Conservation (phyloP, 306 rosid genomes). For the Ammopiptanthus mongolicus region DNA sequence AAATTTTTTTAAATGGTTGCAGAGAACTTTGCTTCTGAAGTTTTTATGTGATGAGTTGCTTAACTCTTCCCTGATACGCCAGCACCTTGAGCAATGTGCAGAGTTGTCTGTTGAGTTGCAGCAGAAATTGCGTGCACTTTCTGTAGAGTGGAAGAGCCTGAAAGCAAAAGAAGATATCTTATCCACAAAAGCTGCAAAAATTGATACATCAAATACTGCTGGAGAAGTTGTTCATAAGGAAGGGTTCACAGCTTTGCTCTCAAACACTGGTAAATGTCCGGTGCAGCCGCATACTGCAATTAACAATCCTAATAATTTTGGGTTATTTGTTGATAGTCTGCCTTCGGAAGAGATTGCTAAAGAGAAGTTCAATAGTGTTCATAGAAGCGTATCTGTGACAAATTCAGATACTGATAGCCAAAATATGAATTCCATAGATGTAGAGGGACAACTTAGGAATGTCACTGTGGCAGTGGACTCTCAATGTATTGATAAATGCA, state of each 20-base stretch:
- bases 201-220: slow-evolving; percentile 36
- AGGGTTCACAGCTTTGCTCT: slow-evolving; percentile 29
- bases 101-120: slow-evolving; percentile 74
- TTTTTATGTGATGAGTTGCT: slow-evolving; percentile 91
- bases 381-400: slow-evolving; percentile 43
- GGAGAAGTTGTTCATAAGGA: slow-evolving; percentile 57
- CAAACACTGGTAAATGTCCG: slow-evolving; percentile 39
- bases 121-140: slow-evolving; percentile 73
- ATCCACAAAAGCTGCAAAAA: slow-evolving; percentile 65
- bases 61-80: slow-evolving; percentile 64
- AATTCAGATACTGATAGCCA: slow-evolving; percentile 56
- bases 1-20: slow-evolving; percentile 36
- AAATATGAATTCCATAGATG: slow-evolving; percentile 33
- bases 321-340: slow-evolving; percentile 34
- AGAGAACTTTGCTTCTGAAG: slow-evolving; percentile 81
- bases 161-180: slow-evolving; percentile 74
- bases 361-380: slow-evolving; percentile 46
- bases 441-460: slow-evolving; percentile 37
- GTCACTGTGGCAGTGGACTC: slow-evolving; percentile 34
- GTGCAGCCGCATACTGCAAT: slow-evolving; percentile 33
- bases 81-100: slow-evolving; percentile 89
- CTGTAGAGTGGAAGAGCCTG: slow-evolving; percentile 81
- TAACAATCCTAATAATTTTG: slow-evolving; percentile 37
- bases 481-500: slow-evolving; percentile 42
- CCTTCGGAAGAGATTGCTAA: slow-evolving; percentile 40